Evolutionary conservation across 2,329 filamentous ascomycete species (phyloP).

Genomic region (Fusarium vanettenii): DNA sequence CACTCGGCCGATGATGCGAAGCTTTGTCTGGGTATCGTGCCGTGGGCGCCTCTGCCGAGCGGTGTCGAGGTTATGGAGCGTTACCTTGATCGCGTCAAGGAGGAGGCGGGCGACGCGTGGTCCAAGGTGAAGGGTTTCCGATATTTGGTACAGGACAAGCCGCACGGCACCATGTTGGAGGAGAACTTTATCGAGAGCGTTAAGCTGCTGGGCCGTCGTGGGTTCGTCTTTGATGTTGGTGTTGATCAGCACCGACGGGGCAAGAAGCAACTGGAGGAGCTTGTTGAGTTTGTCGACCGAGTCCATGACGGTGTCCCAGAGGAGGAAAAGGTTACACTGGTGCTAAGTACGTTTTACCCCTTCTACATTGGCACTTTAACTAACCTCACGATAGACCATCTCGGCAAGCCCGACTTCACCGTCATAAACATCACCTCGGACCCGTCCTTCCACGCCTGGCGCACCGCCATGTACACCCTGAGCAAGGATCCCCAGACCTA

Average conservation of each 20-base stretch:
- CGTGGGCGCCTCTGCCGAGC: conserved; percentile 86
- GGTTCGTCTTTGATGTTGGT: conserved; percentile 83
- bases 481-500: conserved; percentile 74
- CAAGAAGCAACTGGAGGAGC: conserved; percentile 77
- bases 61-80: conserved; percentile 68
- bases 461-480: conserved; percentile 74
- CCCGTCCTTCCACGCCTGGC: conserved; percentile 75
- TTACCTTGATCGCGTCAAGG: conserved; percentile 73
- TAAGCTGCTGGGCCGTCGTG: conserved; percentile 71
- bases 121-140: conserved; percentile 80
- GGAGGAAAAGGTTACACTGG: conserved; percentile 71
- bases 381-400: conserved; percentile 72
- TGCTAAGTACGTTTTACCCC: conserved; percentile 71
- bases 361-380: neutral
- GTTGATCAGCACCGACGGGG: conserved; percentile 85
- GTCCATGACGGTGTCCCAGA: conserved; percentile 72
- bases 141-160: conserved; percentile 85
- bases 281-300: conserved; percentile 75
- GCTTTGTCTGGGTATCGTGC: conserved; percentile 76
- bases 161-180: conserved; percentile 71
- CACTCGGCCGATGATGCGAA: conserved; percentile 58
- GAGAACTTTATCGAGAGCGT: conserved; percentile 73
- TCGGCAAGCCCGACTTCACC: conserved; percentile 86
- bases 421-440: conserved; percentile 68
- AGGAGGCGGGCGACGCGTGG: conserved; percentile 74